Conservation (phyloP, 192 early-diverging fungal genomes). For the Lobulomyces angularis region DNA sequence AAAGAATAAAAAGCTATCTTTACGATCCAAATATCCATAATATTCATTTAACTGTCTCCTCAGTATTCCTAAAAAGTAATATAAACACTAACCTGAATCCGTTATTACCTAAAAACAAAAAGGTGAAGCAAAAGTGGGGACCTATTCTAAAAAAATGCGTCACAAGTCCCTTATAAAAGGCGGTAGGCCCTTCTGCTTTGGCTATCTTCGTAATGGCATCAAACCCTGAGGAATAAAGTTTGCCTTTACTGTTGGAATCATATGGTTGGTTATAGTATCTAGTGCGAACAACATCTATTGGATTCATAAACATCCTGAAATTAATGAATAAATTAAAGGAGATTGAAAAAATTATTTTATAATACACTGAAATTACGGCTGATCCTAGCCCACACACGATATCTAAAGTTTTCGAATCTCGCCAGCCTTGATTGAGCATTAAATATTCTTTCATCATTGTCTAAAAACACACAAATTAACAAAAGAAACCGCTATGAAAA, state of each 20-base stretch:
- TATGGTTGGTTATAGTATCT: constrained; percentile 63
- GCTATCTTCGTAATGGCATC: constrained; percentile 47
- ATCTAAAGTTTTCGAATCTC: constrained; percentile 50
- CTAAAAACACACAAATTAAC: no score
- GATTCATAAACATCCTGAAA: constrained; percentile 38
- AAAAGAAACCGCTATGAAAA: no score
- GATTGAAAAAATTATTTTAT: background rate
- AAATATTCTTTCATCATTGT: constrained; percentile 57
- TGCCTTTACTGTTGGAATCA: constrained; percentile 44
- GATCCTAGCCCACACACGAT: constrained; percentile 50
- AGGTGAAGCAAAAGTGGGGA: constrained; percentile 49
- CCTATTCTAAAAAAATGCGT: constrained; percentile 68
- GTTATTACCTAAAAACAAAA: background rate
- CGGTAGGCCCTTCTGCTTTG: constrained; percentile 41
- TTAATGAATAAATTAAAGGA: no score
- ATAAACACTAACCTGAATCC: background rate
- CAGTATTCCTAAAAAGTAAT: constrained; percentile 44
- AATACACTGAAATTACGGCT: constrained; percentile 37
- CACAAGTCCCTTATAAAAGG: constrained; percentile 61
- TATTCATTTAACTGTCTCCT: constrained; percentile 21
- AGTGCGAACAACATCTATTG: constrained; percentile 48
- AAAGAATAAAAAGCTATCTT: constrained; percentile 33
- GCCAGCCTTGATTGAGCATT: constrained; percentile 38
- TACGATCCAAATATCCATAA: constrained; percentile 30
- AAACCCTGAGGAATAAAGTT: constrained; percentile 30